These are phyloP conservation scores for Trifolium subterraneum DNA, from an alignment of 306 rosid genomes.

Conservation along the genomic window DNA sequence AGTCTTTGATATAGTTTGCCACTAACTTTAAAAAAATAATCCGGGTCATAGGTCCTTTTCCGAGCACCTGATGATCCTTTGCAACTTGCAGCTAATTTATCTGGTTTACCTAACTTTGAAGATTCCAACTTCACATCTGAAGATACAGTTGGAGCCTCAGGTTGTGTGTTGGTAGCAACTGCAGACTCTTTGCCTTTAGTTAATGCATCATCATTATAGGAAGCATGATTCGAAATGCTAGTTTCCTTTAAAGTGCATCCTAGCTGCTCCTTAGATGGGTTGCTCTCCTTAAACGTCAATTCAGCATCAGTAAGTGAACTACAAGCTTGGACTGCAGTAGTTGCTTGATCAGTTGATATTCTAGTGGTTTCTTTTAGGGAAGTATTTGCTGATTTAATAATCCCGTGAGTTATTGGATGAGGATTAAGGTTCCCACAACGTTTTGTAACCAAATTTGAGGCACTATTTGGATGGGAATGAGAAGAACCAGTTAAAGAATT, in stretches of 20 bases:
- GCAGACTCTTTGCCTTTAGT: slow-evolving; percentile 49
- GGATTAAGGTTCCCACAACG: slow-evolving; percentile 47
- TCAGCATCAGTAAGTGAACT: slow-evolving; percentile 47
- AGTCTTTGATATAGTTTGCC: slow-evolving; percentile 98
- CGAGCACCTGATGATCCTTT: slow-evolving; percentile 66
- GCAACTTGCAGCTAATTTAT: slow-evolving; percentile 55
- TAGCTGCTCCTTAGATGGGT: slow-evolving; percentile 55
- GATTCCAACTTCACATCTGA: slow-evolving; percentile 60
- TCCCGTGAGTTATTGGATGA: slow-evolving; percentile 47
- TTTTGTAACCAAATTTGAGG: slow-evolving; percentile 53
- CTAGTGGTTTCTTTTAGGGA: slow-evolving; percentile 49
- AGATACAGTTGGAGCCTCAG: slow-evolving; percentile 53
- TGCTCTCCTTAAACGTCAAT: slow-evolving; percentile 48
- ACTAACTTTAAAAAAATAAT: slow-evolving; percentile 82
- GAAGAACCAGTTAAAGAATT: slow-evolving; percentile 22
- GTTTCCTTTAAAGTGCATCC: slow-evolving; percentile 49
- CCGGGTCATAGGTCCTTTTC: slow-evolving; percentile 80
- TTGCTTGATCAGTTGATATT: slow-evolving; percentile 50
- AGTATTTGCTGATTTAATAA: slow-evolving; percentile 43
- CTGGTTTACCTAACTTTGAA: slow-evolving; percentile 66
- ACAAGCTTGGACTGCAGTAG: slow-evolving; percentile 48
- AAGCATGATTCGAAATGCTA: slow-evolving; percentile 41
- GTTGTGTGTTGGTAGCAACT: slow-evolving; percentile 50
- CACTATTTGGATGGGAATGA: slow-evolving; percentile 48
- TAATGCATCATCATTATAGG: slow-evolving; percentile 46